These are phyloP conservation scores for Bipolaris bicolor DNA, from an alignment of 2,329 filamentous ascomycete genomes.

Conservation along the genomic window DNA sequence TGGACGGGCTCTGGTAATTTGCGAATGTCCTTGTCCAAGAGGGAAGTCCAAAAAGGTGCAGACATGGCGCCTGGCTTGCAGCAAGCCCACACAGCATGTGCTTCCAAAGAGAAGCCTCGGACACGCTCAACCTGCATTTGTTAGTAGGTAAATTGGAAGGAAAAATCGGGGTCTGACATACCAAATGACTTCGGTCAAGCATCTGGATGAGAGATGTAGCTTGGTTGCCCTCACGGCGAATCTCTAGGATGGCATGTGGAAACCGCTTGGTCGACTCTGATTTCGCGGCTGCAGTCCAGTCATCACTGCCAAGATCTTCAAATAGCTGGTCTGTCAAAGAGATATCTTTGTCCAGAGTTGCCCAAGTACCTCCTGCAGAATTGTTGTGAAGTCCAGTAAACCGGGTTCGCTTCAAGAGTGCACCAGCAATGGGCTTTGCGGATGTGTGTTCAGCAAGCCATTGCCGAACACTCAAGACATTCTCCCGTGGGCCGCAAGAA, in stretches of 20 bases:
- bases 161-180: constrained; percentile 30
- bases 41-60: constrained; percentile 56
- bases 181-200: constrained; percentile 57
- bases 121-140: constrained; percentile 54
- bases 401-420: constrained; percentile 55
- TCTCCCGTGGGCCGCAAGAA: constrained; percentile 11
- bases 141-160: constrained; percentile 27
- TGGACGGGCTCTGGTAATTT: constrained; percentile 55
- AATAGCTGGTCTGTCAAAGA: constrained; percentile 46
- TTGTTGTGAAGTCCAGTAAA: constrained; percentile 57
- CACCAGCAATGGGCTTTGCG: constrained; percentile 55
- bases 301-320: constrained; percentile 37
- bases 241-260: constrained; percentile 59
- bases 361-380: constrained; percentile 53
- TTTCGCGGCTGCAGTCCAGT: constrained; percentile 39
- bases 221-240: constrained; percentile 56
- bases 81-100: constrained; percentile 59
- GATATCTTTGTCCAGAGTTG: constrained; percentile 56
- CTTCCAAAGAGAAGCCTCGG: constrained; percentile 60
- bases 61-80: constrained; percentile 54
- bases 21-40: constrained; percentile 58
- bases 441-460: constrained; percentile 54
- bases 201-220: constrained; percentile 49
- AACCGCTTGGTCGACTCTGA: constrained; percentile 44
- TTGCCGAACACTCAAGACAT: constrained; percentile 41